Evolutionary conservation across 2,329 filamentous ascomycete species (phyloP).

Genomic region (Zymoseptoria crescenta): DNA sequence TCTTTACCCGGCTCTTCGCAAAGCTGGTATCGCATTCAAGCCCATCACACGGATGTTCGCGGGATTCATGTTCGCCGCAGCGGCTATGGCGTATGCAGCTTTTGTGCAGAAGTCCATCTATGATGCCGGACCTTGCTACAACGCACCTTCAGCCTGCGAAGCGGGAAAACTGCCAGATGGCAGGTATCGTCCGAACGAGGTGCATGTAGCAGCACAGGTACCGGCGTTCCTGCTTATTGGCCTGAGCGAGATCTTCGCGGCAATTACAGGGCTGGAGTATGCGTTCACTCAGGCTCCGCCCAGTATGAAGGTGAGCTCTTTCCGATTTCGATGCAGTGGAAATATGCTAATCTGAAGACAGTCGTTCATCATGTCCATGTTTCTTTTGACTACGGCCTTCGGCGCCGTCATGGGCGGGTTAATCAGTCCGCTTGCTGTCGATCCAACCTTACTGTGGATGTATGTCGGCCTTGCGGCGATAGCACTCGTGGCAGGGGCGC

Average conservation of each 20-base stretch:
- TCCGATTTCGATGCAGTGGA: not conserved
- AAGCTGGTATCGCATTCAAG: constrained; percentile 30
- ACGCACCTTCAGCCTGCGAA: constrained; percentile 30
- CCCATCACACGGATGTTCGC: constrained; percentile 48
- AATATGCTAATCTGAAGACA: not conserved
- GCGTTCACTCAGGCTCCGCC: constrained; percentile 39
- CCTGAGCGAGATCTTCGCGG: constrained; percentile 38
- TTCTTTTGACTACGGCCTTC: constrained; percentile 41
- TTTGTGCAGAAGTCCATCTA: constrained; percentile 50
- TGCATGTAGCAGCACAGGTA: constrained; percentile 32
- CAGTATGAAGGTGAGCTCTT: constrained; percentile 31
- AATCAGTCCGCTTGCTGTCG: constrained; percentile 51
- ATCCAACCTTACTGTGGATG: constrained; percentile 59
- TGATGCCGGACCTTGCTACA: constrained; percentile 40
- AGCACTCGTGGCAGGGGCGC: constrained; percentile 10
- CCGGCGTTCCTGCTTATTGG: constrained; percentile 37
- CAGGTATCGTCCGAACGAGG: constrained; percentile 30
- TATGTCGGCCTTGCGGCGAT: constrained; percentile 13
- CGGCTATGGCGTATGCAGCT: constrained; percentile 47
- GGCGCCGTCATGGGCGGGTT: constrained; percentile 53
- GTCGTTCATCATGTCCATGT: constrained; percentile 17
- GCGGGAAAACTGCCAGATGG: constrained; percentile 26
- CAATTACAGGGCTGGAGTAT: constrained; percentile 38
- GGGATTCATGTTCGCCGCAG: constrained; percentile 45
- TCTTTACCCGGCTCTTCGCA: constrained; percentile 29